Evolutionary conservation across 2,329 filamentous ascomycete genomes (phyloP), one percentile per base, ranked within the genome.

Genomic region (Ophiostoma sp.): DNA sequence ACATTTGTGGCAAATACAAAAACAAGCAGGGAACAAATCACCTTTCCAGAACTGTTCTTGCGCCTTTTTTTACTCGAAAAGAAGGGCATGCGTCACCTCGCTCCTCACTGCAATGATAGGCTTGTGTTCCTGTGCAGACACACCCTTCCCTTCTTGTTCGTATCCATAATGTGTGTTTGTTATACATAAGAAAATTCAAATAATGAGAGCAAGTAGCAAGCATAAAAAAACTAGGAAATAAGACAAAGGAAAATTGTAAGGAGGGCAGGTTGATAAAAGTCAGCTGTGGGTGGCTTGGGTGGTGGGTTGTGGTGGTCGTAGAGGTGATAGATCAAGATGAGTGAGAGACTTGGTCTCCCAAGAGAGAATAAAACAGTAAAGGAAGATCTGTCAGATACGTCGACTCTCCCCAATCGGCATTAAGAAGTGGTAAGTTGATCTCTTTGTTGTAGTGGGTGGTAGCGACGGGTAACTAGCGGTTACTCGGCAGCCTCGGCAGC

Each of bases 401-500:
- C 18, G 18, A 7, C 49, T 8, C 55, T 60, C 9, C 55, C 55
- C 27, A 5, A 38, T 38, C 11, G 27, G 55, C 55, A 60, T 38
- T 60, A 60, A 40, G 14, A 60, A 2, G 27, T 60, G 55, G 14
- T 40, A 60, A 38, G 55, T 12, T 60, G 27, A 60, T 60, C 55
- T 60, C 27, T 60, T 27, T 3, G 6, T 11, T 12, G 27, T 14
- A 27, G 55, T 14, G 27, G 11, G 12, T 60, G 55, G 55, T 27
- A 60, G 11, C 55, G 7, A 5, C 27, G 12, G 8, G 55, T 3
- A 38, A 40, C 27, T 38, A 14, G 12, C 11, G 55, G 7, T 36
- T 55, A 55, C 60, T 64, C 38, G 40, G 60, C 60, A 45, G 62
- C 62, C 62, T 64, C 62, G 6, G 16, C 62, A 18, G 38, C 62